These are phyloP conservation scores for Xylaria telfairii DNA, from an alignment of 495 filamentous ascomycete genomes.

Conservation along the genomic window DNA sequence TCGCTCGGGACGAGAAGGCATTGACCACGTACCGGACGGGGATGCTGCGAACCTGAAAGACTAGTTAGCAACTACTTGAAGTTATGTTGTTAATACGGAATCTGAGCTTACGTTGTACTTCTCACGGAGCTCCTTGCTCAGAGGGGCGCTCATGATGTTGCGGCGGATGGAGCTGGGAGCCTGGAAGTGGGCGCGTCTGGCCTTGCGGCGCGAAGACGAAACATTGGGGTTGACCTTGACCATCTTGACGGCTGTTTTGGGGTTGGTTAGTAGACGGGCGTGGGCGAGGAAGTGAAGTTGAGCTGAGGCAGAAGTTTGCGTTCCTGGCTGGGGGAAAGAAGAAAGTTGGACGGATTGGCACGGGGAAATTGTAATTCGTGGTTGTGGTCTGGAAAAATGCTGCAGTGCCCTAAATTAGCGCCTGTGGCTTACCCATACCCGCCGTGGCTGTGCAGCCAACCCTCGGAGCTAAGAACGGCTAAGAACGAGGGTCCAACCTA, in stretches of 20 bases:
- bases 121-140: conserved; percentile 93
- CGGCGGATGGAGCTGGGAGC: conserved; percentile 92
- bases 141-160: conserved; percentile 89
- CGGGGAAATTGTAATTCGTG: conserved; percentile 18
- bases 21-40: conserved; percentile 74
- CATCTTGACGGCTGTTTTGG: conserved; percentile 23
- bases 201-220: conserved; percentile 91
- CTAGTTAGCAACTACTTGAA: too few species aligned
- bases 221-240: conserved; percentile 41
- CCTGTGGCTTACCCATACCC: background rate
- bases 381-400: conserved; percentile 8
- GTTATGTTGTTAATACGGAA: too few species aligned
- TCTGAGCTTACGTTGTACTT: conserved; percentile 76
- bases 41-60: conserved; percentile 81
- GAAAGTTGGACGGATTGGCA: conserved; percentile 3
- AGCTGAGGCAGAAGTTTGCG: conserved; percentile 1
- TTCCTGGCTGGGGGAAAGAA: background rate
- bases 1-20: background rate
- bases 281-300: conserved; percentile 15
- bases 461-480: background rate
- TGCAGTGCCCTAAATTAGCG: conserved; percentile 21
- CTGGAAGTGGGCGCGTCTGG: conserved; percentile 94
- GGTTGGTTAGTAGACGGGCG: conserved; percentile 19
- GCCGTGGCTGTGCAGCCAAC: background rate
- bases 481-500: background rate